Evolutionary conservation across 2,329 filamentous ascomycete species (phyloP).

Genomic region (Fusarium coicis): DNA sequence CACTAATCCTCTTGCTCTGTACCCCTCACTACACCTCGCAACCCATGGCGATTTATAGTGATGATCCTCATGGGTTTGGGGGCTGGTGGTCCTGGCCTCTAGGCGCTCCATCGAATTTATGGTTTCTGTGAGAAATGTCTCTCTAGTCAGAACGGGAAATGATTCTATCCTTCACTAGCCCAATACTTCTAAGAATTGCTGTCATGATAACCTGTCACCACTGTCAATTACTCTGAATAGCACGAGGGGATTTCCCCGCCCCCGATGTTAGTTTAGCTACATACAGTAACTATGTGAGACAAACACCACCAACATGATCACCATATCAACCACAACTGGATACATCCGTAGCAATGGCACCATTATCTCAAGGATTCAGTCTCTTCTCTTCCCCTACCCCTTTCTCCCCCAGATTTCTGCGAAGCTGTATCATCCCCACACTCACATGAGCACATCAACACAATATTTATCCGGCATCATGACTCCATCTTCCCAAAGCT

Average conservation of each 20-base stretch:
- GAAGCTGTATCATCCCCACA: constrained; percentile 20
- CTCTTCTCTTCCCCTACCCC: background rate
- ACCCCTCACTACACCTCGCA: constrained; percentile 11
- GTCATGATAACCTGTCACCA: constrained; percentile 10
- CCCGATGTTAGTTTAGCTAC: background rate
- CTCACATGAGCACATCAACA: constrained; percentile 28
- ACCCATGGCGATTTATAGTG: background rate
- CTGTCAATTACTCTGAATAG: background rate
- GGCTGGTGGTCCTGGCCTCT: constrained; percentile 10
- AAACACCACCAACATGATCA: background rate
- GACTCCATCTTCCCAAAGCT: constrained; percentile 26
- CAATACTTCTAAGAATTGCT: background rate
- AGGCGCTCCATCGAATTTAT: background rate
- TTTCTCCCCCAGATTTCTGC: constrained; percentile 7
- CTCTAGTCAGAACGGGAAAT: background rate
- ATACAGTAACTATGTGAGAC: background rate
- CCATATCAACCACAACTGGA: background rate
- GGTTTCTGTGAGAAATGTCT: background rate
- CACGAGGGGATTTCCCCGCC: constrained; percentile 16
- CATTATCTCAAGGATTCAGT: background rate
- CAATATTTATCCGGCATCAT: constrained; percentile 33
- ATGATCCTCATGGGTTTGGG: constrained; percentile 27
- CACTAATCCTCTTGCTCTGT: background rate
- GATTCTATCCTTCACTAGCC: background rate
- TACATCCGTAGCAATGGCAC: background rate